These are phyloP conservation scores for Miscanthus sacchariflorus DNA, from an alignment of 202 grass and related monocot species.

Conservation along the genomic window DNA sequence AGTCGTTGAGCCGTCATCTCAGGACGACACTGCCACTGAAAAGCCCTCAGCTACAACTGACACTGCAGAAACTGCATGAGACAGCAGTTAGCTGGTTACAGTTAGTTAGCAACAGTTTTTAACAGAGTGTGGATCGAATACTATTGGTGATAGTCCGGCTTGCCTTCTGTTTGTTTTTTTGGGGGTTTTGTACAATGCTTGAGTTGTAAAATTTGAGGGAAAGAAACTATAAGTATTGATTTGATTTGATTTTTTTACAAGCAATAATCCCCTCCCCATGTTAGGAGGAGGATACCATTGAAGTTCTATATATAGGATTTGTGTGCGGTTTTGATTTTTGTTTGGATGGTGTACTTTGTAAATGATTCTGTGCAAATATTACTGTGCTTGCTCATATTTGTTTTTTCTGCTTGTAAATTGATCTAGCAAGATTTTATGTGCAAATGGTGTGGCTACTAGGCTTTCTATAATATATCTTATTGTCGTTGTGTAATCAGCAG, in stretches of 20 bases:
- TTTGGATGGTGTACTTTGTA: constrained; percentile 39
- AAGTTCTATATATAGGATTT: constrained; percentile 23
- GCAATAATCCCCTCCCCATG: constrained; percentile 44
- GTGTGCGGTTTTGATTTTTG: constrained; percentile 30
- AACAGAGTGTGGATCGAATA: constrained; percentile 34
- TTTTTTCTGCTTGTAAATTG: background rate
- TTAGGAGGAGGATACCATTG: constrained; percentile 35
- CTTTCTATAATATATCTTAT: no score
- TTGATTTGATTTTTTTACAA: constrained; percentile 55
- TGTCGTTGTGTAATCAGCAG: no score
- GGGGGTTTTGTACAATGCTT: constrained; percentile 42
- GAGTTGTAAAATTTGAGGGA: constrained; percentile 70
- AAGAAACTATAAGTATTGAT: constrained; percentile 41
- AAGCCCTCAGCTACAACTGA: constrained; percentile 30
- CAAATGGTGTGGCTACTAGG: no score
- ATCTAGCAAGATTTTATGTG: background rate
- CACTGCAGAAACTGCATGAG: constrained; percentile 36
- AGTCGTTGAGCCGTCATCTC: constrained; percentile 13
- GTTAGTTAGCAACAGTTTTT: constrained; percentile 43
- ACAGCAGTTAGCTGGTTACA: constrained; percentile 8
- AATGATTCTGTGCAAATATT: constrained; percentile 33
- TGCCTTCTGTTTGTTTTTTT: constrained; percentile 45
- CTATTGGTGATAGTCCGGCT: constrained; percentile 43
- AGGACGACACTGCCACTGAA: background rate
- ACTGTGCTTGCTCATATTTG: constrained; percentile 14